A percentile compares a stretch with the other conserved stretches of the same genome.
Conservation (phyloP, 1,139 yeast species). For the Yamadazyma sp. region DNA sequence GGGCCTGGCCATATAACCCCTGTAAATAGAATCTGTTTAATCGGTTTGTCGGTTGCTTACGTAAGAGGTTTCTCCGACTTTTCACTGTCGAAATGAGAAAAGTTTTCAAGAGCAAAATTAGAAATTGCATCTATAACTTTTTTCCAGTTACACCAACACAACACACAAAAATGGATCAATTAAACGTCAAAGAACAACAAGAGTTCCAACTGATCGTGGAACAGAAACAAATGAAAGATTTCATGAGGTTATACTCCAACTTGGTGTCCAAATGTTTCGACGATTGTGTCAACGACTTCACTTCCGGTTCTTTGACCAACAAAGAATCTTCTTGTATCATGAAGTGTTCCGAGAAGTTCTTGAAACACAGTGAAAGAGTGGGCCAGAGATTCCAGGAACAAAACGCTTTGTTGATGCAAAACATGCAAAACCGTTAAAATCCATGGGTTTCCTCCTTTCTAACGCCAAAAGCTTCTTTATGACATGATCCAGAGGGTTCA, state of each 20-base stretch:
- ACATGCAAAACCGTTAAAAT: conserved; percentile 36
- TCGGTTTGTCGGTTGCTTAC: not conserved
- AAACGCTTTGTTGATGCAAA: conserved; percentile 60
- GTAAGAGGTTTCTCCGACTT: not conserved
- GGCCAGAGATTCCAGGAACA: conserved; percentile 99
- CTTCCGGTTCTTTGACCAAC: conserved; percentile 80
- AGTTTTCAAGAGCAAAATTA: conserved; percentile 2
- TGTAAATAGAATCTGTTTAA: conserved; percentile 1
- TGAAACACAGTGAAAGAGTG: conserved; percentile 97
- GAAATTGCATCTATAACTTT: not conserved
- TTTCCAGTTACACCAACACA: not conserved
- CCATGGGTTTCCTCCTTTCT: too few relatives aligned
- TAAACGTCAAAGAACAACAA: conserved; percentile 92
- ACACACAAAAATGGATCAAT: conserved; percentile 58
- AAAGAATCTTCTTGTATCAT: conserved; percentile 84
- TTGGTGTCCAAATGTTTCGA: conserved; percentile 95
- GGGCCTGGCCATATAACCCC: not conserved
- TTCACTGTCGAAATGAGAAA: conserved; percentile 1
- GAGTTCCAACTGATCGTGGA: conserved; percentile 94
- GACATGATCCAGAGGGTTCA: not conserved
- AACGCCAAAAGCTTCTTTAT: not conserved
- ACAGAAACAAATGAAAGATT: conserved; percentile 98
- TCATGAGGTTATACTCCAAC: conserved; percentile 93
- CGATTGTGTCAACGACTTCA: conserved; percentile 97
- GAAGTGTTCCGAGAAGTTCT: conserved; percentile 95